Evolutionary conservation across 2,329 filamentous ascomycete genomes (phyloP).

Genomic region (Beauveria sp.): DNA sequence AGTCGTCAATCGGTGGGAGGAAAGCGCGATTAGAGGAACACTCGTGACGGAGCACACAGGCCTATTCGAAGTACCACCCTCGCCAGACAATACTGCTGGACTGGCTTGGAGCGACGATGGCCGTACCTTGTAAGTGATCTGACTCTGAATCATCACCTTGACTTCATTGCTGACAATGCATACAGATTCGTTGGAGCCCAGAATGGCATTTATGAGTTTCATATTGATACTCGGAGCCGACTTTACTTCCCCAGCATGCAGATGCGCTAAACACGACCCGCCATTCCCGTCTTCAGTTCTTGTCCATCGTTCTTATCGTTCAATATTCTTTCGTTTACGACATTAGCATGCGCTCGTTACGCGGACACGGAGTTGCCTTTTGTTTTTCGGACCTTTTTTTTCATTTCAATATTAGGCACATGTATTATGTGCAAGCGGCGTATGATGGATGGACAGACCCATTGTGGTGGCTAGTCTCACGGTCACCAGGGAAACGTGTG

Average conservation of each 20-base stretch:
- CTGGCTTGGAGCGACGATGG: slow-evolving; percentile 57
- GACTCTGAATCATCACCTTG: not conserved
- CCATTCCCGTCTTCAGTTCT: not conserved
- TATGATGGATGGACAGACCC: not conserved
- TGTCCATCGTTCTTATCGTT: not conserved
- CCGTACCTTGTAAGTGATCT: slow-evolving; percentile 43
- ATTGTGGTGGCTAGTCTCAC: not conserved
- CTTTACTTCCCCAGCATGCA: slow-evolving; percentile 50
- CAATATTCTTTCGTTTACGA: not conserved
- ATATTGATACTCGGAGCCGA: slow-evolving; percentile 54
- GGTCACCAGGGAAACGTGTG: not conserved
- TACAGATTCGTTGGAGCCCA: slow-evolving; percentile 55
- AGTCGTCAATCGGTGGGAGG: slow-evolving; percentile 30
- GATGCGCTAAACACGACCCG: slow-evolving; percentile 34
- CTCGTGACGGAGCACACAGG: slow-evolving; percentile 27
- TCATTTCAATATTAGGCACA: not conserved
- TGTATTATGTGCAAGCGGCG: not conserved
- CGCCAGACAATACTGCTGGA: slow-evolving; percentile 52
- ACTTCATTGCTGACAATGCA: slow-evolving; percentile 15
- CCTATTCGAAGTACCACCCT: slow-evolving; percentile 35
- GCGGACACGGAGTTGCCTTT: not conserved
- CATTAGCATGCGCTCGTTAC: slow-evolving; percentile 9
- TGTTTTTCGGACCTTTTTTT: not conserved
- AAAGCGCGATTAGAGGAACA: slow-evolving; percentile 26
- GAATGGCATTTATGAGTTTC: slow-evolving; percentile 69